Evolutionary conservation across 2,329 filamentous ascomycete species (phyloP).

Genomic region (Lecanosticta acicola): DNA sequence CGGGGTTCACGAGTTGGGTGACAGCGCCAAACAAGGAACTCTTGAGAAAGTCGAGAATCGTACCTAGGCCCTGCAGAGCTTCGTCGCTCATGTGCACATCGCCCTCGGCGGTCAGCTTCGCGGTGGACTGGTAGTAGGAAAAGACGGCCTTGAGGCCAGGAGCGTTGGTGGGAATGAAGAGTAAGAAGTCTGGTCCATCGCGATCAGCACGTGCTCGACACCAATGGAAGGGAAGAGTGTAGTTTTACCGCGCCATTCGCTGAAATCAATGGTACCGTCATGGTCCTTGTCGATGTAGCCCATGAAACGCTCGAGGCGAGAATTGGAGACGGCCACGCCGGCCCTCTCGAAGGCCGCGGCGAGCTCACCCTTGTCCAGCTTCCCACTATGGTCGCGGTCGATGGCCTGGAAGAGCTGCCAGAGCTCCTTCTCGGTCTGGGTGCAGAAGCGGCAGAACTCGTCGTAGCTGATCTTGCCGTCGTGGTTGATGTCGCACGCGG

Average conservation of each 20-base stretch:
- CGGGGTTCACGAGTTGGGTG: constrained; percentile 43
- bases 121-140: constrained; percentile 84
- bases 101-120: constrained; percentile 86
- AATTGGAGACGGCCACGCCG: constrained; percentile 70
- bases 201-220: not conserved
- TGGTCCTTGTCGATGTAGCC: constrained; percentile 81
- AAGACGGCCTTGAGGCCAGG: constrained; percentile 75
- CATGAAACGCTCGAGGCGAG: constrained; percentile 80
- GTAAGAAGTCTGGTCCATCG: constrained; percentile 66
- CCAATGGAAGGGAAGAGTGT: constrained; percentile 2
- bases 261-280: constrained; percentile 81
- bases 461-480: constrained; percentile 89
- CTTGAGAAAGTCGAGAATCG: constrained; percentile 60
- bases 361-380: constrained; percentile 80
- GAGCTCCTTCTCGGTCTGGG: constrained; percentile 79
- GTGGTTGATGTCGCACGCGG: constrained; percentile 75
- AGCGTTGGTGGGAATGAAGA: constrained; percentile 71
- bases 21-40: constrained; percentile 71
- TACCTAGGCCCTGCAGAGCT: constrained; percentile 91
- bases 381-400: constrained; percentile 77
- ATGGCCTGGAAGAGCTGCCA: constrained; percentile 77
- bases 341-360: constrained; percentile 69
- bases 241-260: constrained; percentile 80
- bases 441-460: constrained; percentile 86
- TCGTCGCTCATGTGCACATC: constrained; percentile 91